Evolutionary conservation across 305 asterid species (phyloP), one percentile per base, ranked within the genome.

Genomic region (Fraxinus velutina): DNA sequence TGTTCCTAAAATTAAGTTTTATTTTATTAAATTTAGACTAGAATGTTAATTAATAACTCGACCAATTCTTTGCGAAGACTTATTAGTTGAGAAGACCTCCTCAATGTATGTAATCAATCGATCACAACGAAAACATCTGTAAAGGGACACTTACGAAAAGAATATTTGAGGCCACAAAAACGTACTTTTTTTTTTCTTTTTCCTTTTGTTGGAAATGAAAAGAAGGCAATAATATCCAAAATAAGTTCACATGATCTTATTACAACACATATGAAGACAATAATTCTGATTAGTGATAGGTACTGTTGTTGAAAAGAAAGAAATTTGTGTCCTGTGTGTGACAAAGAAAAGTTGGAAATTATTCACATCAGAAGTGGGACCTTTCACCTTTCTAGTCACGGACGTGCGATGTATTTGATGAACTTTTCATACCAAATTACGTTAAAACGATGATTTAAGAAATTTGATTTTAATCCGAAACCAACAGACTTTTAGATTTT

Each of bases 171-270:
- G 60, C 84, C 82, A 82, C 77, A 10, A 68, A 24, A 68, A 68
- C 17, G 22, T 0, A 70, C 77, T 29, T 72, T 52, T 50, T 47
- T 36, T 36, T 36, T 36, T 5, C 37, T 33, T 33, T 33, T 34
- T 1, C 1, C n/a, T 64, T 39, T 57, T 50, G 1, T 52, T 52
- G 78, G 30, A 55, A 77, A 21, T 33, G 60, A 30, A 84, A 57
- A 73, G 77, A 4, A 2, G 71, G 73, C 73, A 78, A 62, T 47
- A 17, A 55, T 50, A 85, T 87, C 89, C 89, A 85, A 87, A 83
- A 85, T 42, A 83, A 70, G 76, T 78, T 87, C 89, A 87, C 89
- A 85, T 80, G 89, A 82, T 64, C 55, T 80, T 74, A 84, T 66
- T 52, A 76, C 78, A 70, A 70, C 17, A 17, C 21, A 21, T 5